These are phyloP conservation scores for Aspergillus pseudoviridinutans DNA, from an alignment of 2,329 filamentous ascomycete genomes.

Conservation along the genomic window DNA sequence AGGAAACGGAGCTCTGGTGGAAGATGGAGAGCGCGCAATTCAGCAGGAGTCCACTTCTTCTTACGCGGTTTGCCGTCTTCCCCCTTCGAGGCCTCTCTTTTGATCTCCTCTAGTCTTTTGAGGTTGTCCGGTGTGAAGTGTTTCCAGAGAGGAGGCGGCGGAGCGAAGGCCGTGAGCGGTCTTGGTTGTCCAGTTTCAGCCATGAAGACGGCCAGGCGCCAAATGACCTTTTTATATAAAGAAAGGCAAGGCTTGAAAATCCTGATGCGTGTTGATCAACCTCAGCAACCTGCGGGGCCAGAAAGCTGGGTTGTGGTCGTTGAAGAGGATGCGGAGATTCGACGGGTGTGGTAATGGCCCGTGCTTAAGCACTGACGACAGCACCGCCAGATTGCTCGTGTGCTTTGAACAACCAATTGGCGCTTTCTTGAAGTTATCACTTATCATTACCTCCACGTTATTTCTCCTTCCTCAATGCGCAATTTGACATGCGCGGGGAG, in stretches of 20 bases:
- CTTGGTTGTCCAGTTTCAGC: conserved; percentile 51
- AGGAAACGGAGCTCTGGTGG: conserved; percentile 71
- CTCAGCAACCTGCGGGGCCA: background rate
- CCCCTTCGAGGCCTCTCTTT: conserved; percentile 34
- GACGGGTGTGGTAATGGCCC: conserved; percentile 12
- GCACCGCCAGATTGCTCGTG: background rate
- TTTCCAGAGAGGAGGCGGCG: conserved; percentile 85
- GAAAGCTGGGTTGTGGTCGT: background rate
- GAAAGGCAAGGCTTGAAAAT: background rate
- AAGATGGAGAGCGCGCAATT: conserved; percentile 45
- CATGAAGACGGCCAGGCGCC: conserved; percentile 44
- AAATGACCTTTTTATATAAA: background rate
- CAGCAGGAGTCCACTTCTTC: conserved; percentile 32
- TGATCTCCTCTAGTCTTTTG: conserved; percentile 53
- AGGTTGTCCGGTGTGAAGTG: conserved; percentile 77
- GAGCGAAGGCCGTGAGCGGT: conserved; percentile 65
- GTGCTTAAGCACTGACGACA: conserved; percentile 8
- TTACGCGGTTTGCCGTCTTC: conserved; percentile 26
- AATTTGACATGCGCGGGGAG: conserved; percentile 1
- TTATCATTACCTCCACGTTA: background rate
- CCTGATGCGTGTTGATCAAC: background rate
- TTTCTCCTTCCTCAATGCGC: background rate
- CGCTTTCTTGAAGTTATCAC: background rate
- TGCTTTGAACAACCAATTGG: background rate
- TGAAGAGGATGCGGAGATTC: conserved; percentile 13